Evolutionary conservation across 495 filamentous ascomycete genomes (phyloP).

Genomic region (Penicillium antarcticum): DNA sequence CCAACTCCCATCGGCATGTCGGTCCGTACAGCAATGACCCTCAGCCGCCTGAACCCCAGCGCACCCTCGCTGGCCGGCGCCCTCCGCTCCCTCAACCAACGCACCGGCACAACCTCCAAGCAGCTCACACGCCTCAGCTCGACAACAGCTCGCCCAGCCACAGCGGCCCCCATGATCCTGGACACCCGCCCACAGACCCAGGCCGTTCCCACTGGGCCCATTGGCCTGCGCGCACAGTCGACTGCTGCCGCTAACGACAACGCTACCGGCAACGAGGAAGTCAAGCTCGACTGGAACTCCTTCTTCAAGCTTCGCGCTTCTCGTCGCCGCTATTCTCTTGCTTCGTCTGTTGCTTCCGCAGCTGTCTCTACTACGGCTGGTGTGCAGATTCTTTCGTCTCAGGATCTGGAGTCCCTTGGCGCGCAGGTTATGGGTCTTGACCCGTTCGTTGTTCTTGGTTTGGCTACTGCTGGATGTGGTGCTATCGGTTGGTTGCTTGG

Average conservation of each 20-base stretch:
- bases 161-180: slow-evolving; percentile 8
- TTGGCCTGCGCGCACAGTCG: slow-evolving; percentile 36
- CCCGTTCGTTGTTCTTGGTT: slow-evolving; percentile 76
- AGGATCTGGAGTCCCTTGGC: slow-evolving; percentile 65
- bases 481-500: slow-evolving; percentile 83
- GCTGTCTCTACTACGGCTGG: slow-evolving; percentile 55
- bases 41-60: slow-evolving; percentile 23
- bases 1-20: slow-evolving; percentile 24
- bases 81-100: slow-evolving; percentile 9
- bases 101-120: slow-evolving; percentile 11
- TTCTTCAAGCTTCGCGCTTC: slow-evolving; percentile 88
- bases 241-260: slow-evolving; percentile 16
- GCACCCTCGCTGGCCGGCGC: slow-evolving; percentile 20
- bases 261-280: slow-evolving; percentile 17
- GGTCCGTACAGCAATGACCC: slow-evolving; percentile 27
- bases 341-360: slow-evolving; percentile 64
- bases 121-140: slow-evolving; percentile 18
- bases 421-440: slow-evolving; percentile 73
- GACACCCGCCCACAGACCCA: slow-evolving; percentile 18
- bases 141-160: slow-evolving; percentile 11
- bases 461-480: slow-evolving; percentile 68
- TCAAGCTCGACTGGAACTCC: slow-evolving; percentile 78
- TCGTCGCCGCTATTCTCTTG: slow-evolving; percentile 78
- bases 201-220: slow-evolving; percentile 19
- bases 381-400: slow-evolving; percentile 58